Evolutionary conservation across 1,139 yeast genomes (phyloP), one percentile per base, ranked within the genome.

Genomic region (Lodderomyces parapsilosis): DNA sequence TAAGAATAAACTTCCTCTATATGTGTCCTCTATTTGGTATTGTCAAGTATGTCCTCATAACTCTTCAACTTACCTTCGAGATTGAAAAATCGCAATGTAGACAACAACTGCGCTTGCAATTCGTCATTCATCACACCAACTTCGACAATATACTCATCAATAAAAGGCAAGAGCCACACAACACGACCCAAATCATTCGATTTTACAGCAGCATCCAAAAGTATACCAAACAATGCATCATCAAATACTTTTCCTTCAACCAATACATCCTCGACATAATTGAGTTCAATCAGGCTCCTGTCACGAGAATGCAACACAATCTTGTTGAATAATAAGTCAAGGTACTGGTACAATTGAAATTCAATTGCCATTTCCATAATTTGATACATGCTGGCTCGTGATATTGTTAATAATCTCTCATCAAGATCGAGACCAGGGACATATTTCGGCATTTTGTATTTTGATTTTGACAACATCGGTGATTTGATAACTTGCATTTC

Each of bases 121-220:
- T 43, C 32, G 2, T 23, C 42, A 14, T 33, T 17, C 1, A 48
- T 19, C 6, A 44, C 32, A 9, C n/a, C 14, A 9, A 14, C 28
- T 7, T 40, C 38, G 2, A 25, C 33, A 19, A 69, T 43, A 40
- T 52, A 68, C n/a, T 51, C 49, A 45, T 70, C 74, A 42, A 70
- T 54, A 49, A 65, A 65, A 1, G 73, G 74, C 22, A 66, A 54
- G 13, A 69, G 43, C 76, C 76, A 70, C 62, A 68, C 58, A 22
- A 68, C 48, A 36, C 76, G 49, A 3, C 74, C 75, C 43, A 62
- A 46, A 48, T 70, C 75, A 30, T 43, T 38, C 14, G 53, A 46
- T 18, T 54, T 50, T 8, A 55, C 44, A 38, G 66, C 58, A 2
- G 65, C 63, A 22, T 54, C 50, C 7, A 69, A 45, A 36, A 68